These are phyloP conservation scores for Aspergillus quadrilineatus DNA, from an alignment of 2,329 filamentous ascomycete species.

Conservation along the genomic window DNA sequence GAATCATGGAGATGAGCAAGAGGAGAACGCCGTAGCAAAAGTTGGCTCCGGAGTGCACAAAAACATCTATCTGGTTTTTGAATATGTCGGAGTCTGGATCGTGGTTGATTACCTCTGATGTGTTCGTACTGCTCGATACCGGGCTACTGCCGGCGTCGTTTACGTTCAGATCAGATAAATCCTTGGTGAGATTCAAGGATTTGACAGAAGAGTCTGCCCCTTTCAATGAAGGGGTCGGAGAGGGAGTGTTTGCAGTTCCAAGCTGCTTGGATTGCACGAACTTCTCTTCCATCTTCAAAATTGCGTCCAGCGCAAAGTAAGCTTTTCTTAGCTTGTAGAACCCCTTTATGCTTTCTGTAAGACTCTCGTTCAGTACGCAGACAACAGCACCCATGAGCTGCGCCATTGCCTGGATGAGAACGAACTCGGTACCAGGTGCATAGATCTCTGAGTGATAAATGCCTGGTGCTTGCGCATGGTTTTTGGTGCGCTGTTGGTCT, in stretches of 20 bases:
- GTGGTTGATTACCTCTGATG: conserved; percentile 39
- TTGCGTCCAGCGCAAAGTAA: conserved; percentile 75
- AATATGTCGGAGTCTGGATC: conserved; percentile 64
- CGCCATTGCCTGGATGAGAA: conserved; percentile 77
- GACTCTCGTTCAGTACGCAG: conserved; percentile 83
- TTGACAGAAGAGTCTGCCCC: conserved; percentile 12
- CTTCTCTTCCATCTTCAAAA: conserved; percentile 71
- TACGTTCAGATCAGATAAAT: conserved; percentile 27
- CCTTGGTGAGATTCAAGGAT: conserved; percentile 20
- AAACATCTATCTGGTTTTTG: conserved; percentile 75
- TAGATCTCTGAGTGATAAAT: conserved; percentile 66
- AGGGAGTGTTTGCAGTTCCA: conserved; percentile 12
- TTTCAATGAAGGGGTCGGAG: conserved; percentile 6
- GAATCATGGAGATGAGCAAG: conserved; percentile 86
- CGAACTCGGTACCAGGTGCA: conserved; percentile 80
- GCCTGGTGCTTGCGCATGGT: conserved; percentile 54
- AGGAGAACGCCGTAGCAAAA: conserved; percentile 87
- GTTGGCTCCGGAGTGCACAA: conserved; percentile 83
- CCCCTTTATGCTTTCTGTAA: conserved; percentile 85
- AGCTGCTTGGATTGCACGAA: conserved; percentile 43
- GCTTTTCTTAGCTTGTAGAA: conserved; percentile 93
- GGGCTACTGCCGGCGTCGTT: conserved; percentile 19
- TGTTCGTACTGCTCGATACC: conserved; percentile 20
- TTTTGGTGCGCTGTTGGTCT: conserved; percentile 73
- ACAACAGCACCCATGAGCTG: conserved; percentile 89